Conservation (phyloP, 2,329 filamentous ascomycete genomes). For the Colletotrichum sojae region DNA sequence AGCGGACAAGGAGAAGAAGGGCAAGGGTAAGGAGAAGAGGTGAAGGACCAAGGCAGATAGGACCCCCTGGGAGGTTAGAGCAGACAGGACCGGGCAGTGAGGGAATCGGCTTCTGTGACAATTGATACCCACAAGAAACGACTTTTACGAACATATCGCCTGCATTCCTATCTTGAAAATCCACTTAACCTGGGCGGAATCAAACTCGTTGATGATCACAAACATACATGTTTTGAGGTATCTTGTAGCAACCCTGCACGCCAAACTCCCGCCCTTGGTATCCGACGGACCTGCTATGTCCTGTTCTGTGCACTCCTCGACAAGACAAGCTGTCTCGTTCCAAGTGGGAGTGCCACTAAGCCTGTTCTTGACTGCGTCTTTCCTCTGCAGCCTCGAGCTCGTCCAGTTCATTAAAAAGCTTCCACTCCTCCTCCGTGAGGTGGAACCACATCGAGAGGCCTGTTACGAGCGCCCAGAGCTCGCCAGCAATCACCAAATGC, state of each 20-base stretch:
- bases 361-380: constrained; percentile 17
- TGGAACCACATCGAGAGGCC: constrained; percentile 56
- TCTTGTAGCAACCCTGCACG: constrained; percentile 8
- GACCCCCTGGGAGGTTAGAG: not conserved
- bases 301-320: not conserved
- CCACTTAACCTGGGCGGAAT: too few species aligned
- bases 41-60: not conserved
- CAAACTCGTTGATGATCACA: not conserved
- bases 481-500: constrained; percentile 59
- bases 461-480: constrained; percentile 61
- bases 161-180: not conserved
- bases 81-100: not conserved
- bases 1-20: constrained; percentile 53
- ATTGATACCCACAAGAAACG: constrained; percentile 30
- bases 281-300: not conserved
- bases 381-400: constrained; percentile 42
- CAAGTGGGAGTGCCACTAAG: not conserved
- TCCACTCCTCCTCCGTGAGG: constrained; percentile 60
- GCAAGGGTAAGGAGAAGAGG: constrained; percentile 29
- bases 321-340: not conserved
- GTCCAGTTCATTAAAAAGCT: constrained; percentile 49
- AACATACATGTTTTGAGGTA: constrained; percentile 14
- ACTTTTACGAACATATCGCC: not conserved
- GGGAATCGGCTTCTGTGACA: not conserved
- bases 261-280: constrained; percentile 2